These are phyloP conservation scores for Dipteronia dyeriana DNA, from an alignment of 345 rosid genomes.

Conservation along the genomic window DNA sequence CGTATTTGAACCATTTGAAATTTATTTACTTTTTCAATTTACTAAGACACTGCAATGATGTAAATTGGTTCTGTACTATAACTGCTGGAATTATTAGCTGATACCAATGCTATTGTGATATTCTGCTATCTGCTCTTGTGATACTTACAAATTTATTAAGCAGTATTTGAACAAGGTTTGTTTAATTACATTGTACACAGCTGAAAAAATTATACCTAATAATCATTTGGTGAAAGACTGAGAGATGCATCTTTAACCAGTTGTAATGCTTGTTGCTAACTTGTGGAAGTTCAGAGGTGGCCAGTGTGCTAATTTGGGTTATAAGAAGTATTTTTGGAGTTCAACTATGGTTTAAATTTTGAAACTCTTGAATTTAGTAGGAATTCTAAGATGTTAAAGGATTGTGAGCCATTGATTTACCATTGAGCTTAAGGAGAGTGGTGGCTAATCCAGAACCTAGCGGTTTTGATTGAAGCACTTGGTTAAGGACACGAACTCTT, in stretches of 20 bases:
- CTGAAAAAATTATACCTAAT: not conserved
- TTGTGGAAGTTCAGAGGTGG: not conserved
- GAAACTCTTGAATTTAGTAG: not conserved
- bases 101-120: not conserved
- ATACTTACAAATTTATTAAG: not conserved
- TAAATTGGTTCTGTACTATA: constrained; percentile 6
- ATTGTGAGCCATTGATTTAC: not conserved
- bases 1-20: constrained; percentile 26
- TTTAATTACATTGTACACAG: not conserved
- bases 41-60: not conserved
- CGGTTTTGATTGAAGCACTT: not conserved
- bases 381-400: not conserved
- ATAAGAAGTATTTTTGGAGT: not conserved
- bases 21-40: constrained; percentile 13
- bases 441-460: not conserved
- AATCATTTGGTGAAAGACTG: not conserved
- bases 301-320: not conserved
- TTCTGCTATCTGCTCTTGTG: not conserved
- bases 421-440: not conserved
- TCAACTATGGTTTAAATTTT: not conserved
- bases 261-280: constrained; percentile 2
- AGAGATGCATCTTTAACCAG: not conserved
- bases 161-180: not conserved
- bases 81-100: not conserved
- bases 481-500: not conserved